Evolutionary conservation across 75 land plant genomes (phyloP), one percentile per base, ranked within the genome.

Genomic region (Cupressus sempervirens): DNA sequence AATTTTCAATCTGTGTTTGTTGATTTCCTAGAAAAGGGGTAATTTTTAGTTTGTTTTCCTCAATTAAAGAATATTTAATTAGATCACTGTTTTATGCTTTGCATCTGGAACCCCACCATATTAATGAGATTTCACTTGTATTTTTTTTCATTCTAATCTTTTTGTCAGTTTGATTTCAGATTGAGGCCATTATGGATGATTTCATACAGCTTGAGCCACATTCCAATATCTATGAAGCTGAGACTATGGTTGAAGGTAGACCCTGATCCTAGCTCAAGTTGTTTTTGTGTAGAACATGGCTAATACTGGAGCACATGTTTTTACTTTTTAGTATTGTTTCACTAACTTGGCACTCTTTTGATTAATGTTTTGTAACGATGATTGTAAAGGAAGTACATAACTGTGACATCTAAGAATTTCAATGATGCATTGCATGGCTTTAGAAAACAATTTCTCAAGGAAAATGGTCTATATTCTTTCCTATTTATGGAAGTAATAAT

Each of bases 241-340:
- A 97, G 80, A 97, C 96, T 30, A 95, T 95, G 96, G 89, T 97
- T 87, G 99, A 97, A 97, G 99, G 99, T 97, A 36, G 48, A 85
- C 40, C 14, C 13, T 20, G 26, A 70, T 30, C 74, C 4, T 70
- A 30, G 1, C 35, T 62, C 11, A 30, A 70, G 2, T 65, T 65
- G 3, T 70, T 70, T 68, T 70, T 32, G 34, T 70, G 32, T 32
- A 30, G 32, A 70, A 9, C 12, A 70, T 70, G 14, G 35, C 35
- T 70, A 29, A 70, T 0, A 70, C 14, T 30, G 11, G 34, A 2
- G 3, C 14, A 30, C 2, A 29, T 70, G 3, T 32, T 30, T 70
- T 32, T 35, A 70, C 0, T 32, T 30, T 70, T 32, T 35, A 70
- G 9, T 4, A 12, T 70, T 70, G 11, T 70, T 70, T 26, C 11